Evolutionary conservation across 139 green algal species (phyloP).

Genomic region (Desmodesmus armatus): DNA sequence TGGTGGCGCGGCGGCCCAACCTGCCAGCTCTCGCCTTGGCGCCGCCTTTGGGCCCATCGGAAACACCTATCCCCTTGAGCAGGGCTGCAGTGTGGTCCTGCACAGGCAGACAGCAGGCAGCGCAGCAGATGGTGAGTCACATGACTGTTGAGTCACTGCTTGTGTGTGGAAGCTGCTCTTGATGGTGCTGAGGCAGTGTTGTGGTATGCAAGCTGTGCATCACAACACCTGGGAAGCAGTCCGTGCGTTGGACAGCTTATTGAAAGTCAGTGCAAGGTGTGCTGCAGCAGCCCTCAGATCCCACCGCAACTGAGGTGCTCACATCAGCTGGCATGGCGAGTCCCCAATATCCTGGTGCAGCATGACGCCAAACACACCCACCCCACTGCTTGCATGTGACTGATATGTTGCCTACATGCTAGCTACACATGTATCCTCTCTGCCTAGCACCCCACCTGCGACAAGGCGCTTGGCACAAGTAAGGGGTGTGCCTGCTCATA

Average conservation of each 20-base stretch:
- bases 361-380: not conserved
- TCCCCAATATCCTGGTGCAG: not conserved
- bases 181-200: too few species aligned
- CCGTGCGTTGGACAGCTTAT: too few species aligned
- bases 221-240: too few species aligned
- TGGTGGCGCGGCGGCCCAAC: not conserved
- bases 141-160: not conserved
- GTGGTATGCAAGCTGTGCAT: too few species aligned
- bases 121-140: too few species aligned
- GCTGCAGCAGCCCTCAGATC: too few species aligned
- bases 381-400: not conserved
- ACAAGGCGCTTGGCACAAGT: slow-evolving; percentile 60
- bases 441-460: slow-evolving; percentile 42
- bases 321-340: too few species aligned
- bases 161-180: not conserved
- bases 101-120: not conserved
- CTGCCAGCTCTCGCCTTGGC: not conserved
- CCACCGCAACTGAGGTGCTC: too few species aligned
- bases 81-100: slow-evolving; percentile 37
- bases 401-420: not conserved
- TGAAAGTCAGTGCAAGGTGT: too few species aligned
- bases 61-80: slow-evolving; percentile 27
- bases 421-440: not conserved
- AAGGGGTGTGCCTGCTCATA: slow-evolving; percentile 72
- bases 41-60: not conserved